Evolutionary conservation across 106 monocot species (phyloP).

Genomic region (Allium sativum): DNA sequence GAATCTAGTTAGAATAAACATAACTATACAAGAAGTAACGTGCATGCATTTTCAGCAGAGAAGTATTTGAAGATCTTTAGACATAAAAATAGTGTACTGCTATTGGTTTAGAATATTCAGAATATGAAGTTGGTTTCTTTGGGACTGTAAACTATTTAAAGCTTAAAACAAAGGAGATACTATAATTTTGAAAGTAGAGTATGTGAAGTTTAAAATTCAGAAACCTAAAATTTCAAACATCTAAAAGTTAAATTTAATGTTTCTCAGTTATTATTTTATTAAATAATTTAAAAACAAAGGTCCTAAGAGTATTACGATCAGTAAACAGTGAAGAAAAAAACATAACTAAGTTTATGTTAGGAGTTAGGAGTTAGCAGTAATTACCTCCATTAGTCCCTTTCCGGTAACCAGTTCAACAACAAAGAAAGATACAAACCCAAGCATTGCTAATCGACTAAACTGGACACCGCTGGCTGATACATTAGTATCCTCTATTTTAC

Average conservation of each 20-base stretch:
- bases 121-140: no score
- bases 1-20: no score
- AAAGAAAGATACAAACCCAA: conserved; percentile 51
- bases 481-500: conserved; percentile 22
- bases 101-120: no score
- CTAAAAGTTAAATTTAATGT: neutral
- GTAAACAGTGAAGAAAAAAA: neutral
- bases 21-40: neutral
- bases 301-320: neutral
- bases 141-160: no score
- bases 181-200: neutral
- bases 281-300: neutral
- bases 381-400: conserved; percentile 66
- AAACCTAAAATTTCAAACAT: neutral
- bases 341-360: neutral
- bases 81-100: neutral
- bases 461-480: conserved; percentile 17
- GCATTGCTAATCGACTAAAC: conserved; percentile 61
- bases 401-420: conserved; percentile 56
- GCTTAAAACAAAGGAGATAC: no score
- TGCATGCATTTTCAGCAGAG: no score
- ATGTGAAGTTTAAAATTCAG: no score
- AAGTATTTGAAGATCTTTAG: neutral
- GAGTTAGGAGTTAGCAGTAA: neutral
- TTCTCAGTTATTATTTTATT: neutral